phyloP scores from a whole-genome alignment of 2,329 filamentous ascomycete species.

The Alternaria rosae region DNA sequence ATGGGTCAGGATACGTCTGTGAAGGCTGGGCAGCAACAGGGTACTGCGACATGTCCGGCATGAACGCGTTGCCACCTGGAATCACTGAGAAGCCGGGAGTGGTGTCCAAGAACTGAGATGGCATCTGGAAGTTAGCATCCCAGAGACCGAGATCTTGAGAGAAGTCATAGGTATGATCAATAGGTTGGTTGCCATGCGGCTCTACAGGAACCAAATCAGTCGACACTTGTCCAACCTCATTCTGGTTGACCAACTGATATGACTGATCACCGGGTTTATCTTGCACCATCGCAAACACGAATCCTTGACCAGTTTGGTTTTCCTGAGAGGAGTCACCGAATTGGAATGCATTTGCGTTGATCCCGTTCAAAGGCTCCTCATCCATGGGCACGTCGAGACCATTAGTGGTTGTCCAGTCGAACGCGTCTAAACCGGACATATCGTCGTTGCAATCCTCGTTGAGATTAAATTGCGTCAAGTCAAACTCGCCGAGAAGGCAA shows the following conservation, averaged over 20 bases:
- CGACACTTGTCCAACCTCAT: background rate
- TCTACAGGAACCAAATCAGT: background rate
- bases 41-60: background rate
- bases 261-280: background rate
- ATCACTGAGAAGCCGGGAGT: slow-evolving; percentile 15
- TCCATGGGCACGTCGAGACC: background rate
- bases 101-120: background rate
- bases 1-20: slow-evolving; percentile 13
- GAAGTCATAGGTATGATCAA: background rate
- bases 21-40: background rate
- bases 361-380: background rate
- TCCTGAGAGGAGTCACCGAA: background rate
- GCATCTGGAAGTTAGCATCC: background rate
- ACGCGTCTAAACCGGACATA: background rate
- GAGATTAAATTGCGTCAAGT: background rate
- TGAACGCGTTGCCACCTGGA: slow-evolving; percentile 2
- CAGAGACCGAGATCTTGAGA: background rate
- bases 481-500: slow-evolving; percentile 7
- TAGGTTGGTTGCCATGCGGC: background rate
- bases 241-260: background rate
- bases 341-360: background rate
- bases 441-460: background rate
- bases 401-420: background rate
- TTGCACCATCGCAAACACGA: background rate
- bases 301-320: background rate